phyloP scores from a whole-genome alignment of 164 flowering plant genomes.

The Warburgia ugandensis region DNA sequence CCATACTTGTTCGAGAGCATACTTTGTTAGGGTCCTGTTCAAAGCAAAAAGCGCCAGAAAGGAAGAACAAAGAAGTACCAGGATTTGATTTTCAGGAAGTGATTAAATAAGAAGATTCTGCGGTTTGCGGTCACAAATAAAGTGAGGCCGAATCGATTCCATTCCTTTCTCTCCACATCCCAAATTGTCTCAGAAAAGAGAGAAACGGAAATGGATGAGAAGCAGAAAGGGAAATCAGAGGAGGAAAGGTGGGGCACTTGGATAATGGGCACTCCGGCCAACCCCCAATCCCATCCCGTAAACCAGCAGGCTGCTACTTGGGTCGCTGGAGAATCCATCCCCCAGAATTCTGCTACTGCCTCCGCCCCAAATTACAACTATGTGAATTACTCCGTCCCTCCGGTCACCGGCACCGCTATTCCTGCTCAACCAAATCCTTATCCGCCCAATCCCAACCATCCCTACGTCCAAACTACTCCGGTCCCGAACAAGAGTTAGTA shows the following conservation, averaged over 20 bases:
- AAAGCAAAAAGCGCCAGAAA: no score
- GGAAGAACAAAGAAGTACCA: no score
- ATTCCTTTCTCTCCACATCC: background rate
- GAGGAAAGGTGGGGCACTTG: conserved; percentile 10
- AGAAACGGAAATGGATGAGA: background rate
- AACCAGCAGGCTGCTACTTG: conserved; percentile 13
- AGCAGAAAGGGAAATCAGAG: background rate
- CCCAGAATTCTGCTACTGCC: background rate
- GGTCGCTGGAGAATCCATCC: conserved; percentile 10
- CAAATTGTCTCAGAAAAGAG: background rate
- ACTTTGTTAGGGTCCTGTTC: no score
- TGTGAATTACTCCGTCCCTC: conserved; percentile 9
- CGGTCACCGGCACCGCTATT: background rate
- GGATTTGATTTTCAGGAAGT: no score
- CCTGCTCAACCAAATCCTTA: background rate
- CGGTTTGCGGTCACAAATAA: no score
- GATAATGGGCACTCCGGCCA: conserved; percentile 15
- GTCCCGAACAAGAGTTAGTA: conserved; percentile 11
- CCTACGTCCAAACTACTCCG: conserved; percentile 12
- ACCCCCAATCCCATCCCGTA: conserved; percentile 5
- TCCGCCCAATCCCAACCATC: conserved; percentile 6
- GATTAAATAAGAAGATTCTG: no score
- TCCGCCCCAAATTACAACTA: conserved; percentile 2
- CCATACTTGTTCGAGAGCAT: no score
- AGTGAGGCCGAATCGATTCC: background rate